Percentiles rank a stretch among this genome's conserved stretches.
phyloP scores from a whole-genome alignment of 2,329 filamentous ascomycete species.

The Geosmithia flava region DNA sequence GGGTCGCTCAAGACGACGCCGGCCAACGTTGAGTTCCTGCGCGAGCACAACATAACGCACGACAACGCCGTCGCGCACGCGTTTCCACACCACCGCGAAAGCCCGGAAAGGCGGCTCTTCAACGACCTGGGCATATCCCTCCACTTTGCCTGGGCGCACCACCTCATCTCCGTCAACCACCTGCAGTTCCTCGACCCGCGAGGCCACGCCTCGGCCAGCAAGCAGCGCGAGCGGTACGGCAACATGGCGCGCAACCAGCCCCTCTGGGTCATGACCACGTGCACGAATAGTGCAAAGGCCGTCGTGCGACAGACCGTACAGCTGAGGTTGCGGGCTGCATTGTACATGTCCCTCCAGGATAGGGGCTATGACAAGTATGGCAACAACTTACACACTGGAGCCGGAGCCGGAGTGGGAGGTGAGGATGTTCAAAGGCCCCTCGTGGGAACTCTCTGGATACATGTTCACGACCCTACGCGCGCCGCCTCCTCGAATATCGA shows the following conservation, averaged over 20 bases:
- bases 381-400: no score
- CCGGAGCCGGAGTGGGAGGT: no score
- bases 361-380: conserved; percentile 10
- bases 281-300: conserved; percentile 3
- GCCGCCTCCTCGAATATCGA: conserved; percentile 3
- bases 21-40: neutral
- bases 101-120: neutral
- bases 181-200: conserved; percentile 17
- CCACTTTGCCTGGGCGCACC: conserved; percentile 9
- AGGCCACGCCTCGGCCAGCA: conserved; percentile 16
- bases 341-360: conserved; percentile 14
- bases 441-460: conserved; percentile 13
- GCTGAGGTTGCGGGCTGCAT: conserved; percentile 11
- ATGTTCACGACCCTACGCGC: conserved; percentile 7
- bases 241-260: conserved; percentile 12
- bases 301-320: conserved; percentile 13
- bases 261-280: conserved; percentile 18
- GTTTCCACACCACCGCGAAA: conserved; percentile 4
- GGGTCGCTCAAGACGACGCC: neutral
- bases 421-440: conserved; percentile 8
- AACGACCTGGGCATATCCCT: conserved; percentile 10
- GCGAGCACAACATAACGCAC: conserved; percentile 7
- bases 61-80: conserved; percentile 9
- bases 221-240: conserved; percentile 13
- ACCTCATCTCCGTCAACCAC: conserved; percentile 18